Base-by-base conservation (phyloP, 2,329 filamentous ascomycete species). In the Claviceps pazoutovae region DNA sequence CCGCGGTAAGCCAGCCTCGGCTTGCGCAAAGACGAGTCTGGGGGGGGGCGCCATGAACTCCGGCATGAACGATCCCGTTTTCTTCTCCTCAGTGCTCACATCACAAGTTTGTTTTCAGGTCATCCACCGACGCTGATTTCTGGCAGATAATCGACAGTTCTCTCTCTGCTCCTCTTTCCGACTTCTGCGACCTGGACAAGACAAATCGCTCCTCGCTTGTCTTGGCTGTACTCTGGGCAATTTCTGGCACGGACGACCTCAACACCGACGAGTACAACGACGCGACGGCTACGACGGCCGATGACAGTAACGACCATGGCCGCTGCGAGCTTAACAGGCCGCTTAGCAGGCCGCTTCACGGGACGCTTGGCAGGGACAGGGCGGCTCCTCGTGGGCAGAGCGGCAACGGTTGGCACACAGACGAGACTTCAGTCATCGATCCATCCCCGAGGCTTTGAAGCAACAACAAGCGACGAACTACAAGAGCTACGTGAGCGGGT, bases 401-500 rank as follows among this genome's bases (percentile, higher is more conserved):
- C n/a, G 13, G 17, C n/a, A 17, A 19, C 7, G 39, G 7, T n/a
- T 9, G 16, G 17, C 17, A 34, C 30, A 34, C 66, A 71, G 53
- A 66, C 64, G 62, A 53, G 63, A 53, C 63, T 62, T 51, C 68
- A 64, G 26, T 26, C 44, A 2, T 46, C 44, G 26, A 79, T 79
- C 56, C 79, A 81, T 61, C 78, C 79, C 23, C 65, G 73, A 57
- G 80, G 76, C 62, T 89, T 88, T 68, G 71, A 71, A 52, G 73
- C 83, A 11, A 89, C 89, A 0, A 76, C 84, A 1, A 71, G 79
- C 45, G 76, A 82, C 53, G 89, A 95, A 52, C 76, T 95, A 7
- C 69, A 83, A 21, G 88, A 95, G 70, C 74, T 95, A 54, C 81
- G 89, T 53, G 87, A 90, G 61, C 75, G 85, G 26, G 88, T 94